Percentiles rank a stretch among this genome's conserved stretches.
phyloP scores from a whole-genome alignment of 805 yeast species.

The Yarrowia keelungensis region DNA sequence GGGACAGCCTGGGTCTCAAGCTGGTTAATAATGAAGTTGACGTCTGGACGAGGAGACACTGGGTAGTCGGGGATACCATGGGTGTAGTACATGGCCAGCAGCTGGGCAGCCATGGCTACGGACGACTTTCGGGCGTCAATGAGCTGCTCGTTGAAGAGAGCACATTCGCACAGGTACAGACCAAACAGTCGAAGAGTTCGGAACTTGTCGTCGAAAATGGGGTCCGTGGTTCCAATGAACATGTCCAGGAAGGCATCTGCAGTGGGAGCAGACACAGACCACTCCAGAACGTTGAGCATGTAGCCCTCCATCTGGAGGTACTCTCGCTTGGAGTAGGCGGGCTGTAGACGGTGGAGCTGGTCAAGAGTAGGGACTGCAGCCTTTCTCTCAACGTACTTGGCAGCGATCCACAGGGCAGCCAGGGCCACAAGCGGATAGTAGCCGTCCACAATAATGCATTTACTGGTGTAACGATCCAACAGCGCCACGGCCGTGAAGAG shows the following conservation, averaged over 20 bases:
- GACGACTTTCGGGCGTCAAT: slow-evolving; percentile 29
- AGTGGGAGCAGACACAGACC: slow-evolving; percentile 73
- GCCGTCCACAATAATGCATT: slow-evolving; percentile 79
- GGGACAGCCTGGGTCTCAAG: slow-evolving; percentile 33
- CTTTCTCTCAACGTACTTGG: slow-evolving; percentile 78
- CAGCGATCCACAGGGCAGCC: slow-evolving; percentile 91
- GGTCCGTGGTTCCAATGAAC: slow-evolving; percentile 40
- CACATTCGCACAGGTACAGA: slow-evolving; percentile 34
- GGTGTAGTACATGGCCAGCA: slow-evolving; percentile 37
- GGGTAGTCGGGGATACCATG: slow-evolving; percentile 33
- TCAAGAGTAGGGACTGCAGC: slow-evolving; percentile 79
- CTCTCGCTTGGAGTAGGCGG: slow-evolving; percentile 63
- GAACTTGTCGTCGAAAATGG: slow-evolving; percentile 33
- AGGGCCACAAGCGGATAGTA: slow-evolving; percentile 91
- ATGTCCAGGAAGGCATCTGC: slow-evolving; percentile 55
- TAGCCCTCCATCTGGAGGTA: slow-evolving; percentile 81
- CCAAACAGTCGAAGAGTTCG: slow-evolving; percentile 23
- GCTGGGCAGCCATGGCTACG: slow-evolving; percentile 37
- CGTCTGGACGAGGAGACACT: slow-evolving; percentile 35
- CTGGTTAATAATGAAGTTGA: slow-evolving; percentile 38
- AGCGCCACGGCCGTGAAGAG: slow-evolving; percentile 73
- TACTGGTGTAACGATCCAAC: slow-evolving; percentile 90
- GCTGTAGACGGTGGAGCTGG: slow-evolving; percentile 53
- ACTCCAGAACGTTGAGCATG: slow-evolving; percentile 70
- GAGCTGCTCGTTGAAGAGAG: slow-evolving; percentile 31